A percentile compares a stretch with the other conserved stretches of the same genome.
Conservation (phyloP, 2,329 filamentous ascomycete species). For the Ophiostoma sp. region DNA sequence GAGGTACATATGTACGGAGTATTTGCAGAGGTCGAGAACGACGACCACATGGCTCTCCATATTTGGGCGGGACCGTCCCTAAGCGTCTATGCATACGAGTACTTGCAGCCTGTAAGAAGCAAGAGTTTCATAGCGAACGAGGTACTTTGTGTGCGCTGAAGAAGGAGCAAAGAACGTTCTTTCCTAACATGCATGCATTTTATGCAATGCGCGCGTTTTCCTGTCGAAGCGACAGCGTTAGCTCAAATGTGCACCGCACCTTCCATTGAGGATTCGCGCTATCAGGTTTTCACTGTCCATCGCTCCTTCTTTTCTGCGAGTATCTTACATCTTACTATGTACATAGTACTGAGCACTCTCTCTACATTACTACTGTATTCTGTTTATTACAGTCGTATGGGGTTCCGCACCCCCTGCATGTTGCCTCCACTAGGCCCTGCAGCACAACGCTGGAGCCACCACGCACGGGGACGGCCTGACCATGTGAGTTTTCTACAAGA, state of each 20-base stretch:
- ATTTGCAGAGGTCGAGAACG: not conserved
- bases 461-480: not conserved
- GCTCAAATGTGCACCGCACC: not conserved
- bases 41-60: slow-evolving; percentile 1
- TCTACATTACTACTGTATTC: too few species aligned
- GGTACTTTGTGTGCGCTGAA: not conserved
- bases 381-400: not conserved
- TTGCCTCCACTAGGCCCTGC: not conserved
- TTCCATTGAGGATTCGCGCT: not conserved
- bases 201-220: not conserved
- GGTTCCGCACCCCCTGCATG: not conserved
- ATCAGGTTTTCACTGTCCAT: not conserved
- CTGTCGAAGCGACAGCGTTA: not conserved
- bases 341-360: not conserved
- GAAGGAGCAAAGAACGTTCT: not conserved
- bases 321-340: not conserved
- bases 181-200: not conserved
- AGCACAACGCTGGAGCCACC: not conserved
- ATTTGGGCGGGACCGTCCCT: not conserved
- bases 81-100: slow-evolving; percentile 1
- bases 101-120: not conserved
- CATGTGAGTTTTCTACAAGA: slow-evolving; percentile 10
- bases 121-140: not conserved
- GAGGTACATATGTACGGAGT: not conserved
- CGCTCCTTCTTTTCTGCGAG: not conserved